These are phyloP conservation scores for Aspergillus sp. DNA, from an alignment of 2,329 filamentous ascomycete genomes.

Conservation along the genomic window DNA sequence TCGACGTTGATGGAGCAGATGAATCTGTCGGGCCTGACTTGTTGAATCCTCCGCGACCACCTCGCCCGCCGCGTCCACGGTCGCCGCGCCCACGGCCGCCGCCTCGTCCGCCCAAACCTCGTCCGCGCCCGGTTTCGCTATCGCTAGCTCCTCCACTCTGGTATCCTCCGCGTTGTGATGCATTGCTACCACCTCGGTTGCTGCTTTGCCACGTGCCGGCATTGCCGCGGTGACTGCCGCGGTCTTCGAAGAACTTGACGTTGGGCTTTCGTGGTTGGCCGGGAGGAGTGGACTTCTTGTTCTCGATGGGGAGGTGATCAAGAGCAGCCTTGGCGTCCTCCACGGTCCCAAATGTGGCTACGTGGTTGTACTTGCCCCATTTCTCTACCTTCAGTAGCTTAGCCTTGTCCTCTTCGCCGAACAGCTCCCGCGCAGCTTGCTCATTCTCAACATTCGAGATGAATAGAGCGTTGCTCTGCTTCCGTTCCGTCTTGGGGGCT, in stretches of 20 bases:
- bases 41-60: constrained; percentile 61
- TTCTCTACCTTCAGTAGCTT: constrained; percentile 76
- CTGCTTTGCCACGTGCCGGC: constrained; percentile 58
- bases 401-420: constrained; percentile 75
- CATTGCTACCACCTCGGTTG: constrained; percentile 61
- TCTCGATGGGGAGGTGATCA: constrained; percentile 70
- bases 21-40: constrained; percentile 47
- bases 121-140: constrained; percentile 63
- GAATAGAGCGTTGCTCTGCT: constrained; percentile 81
- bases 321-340: constrained; percentile 82
- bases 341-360: constrained; percentile 76
- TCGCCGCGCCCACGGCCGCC: constrained; percentile 55
- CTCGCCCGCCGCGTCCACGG: constrained; percentile 54
- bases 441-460: constrained; percentile 82
- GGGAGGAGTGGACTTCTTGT: constrained; percentile 66
- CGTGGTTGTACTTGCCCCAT: constrained; percentile 69
- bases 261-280: constrained; percentile 77
- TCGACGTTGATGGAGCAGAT: constrained; percentile 24
- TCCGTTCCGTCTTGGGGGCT: constrained; percentile 59
- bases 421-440: constrained; percentile 78
- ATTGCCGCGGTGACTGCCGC: constrained; percentile 53
- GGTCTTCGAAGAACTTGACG: constrained; percentile 79
- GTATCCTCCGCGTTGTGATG: constrained; percentile 74
- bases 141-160: constrained; percentile 79
- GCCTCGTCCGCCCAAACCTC: constrained; percentile 47